Conservation (phyloP, 2,329 filamentous ascomycete species). For the Cladosporium phlei region DNA sequence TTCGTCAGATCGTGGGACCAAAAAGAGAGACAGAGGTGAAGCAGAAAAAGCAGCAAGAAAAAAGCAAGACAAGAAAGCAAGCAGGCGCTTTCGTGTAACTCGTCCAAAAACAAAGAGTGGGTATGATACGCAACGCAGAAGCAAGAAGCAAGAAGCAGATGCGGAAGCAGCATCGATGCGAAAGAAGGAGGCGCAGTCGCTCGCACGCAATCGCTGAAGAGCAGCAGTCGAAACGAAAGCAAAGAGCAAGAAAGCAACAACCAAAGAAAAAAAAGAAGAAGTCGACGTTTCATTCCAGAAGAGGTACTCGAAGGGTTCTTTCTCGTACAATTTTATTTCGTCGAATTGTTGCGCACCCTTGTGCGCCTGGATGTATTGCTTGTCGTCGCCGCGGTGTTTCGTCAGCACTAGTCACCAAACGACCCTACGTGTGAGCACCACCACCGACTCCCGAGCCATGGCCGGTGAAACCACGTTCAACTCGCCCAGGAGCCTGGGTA, state of each 20-base stretch:
- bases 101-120: too few species aligned
- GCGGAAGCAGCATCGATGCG: not conserved
- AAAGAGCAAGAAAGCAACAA: not conserved
- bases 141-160: not conserved
- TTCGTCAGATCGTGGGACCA: too few species aligned
- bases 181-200: too few species aligned
- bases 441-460: conserved; percentile 10
- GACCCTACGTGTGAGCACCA: conserved; percentile 1
- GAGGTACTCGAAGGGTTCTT: conserved; percentile 1
- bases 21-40: too few species aligned
- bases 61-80: too few species aligned
- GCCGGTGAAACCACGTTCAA: conserved; percentile 10
- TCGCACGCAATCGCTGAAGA: not conserved
- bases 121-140: conserved; percentile 6
- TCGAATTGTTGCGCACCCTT: not conserved
- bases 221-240: not conserved
- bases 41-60: too few species aligned
- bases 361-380: too few species aligned
- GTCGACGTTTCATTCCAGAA: not conserved
- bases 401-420: not conserved
- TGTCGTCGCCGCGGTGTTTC: too few species aligned
- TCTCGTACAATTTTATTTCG: not conserved
- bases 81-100: too few species aligned
- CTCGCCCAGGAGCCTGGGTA: conserved; percentile 8
- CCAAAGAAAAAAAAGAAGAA: not conserved